Conservation (phyloP, 2,329 filamentous ascomycete genomes). For the Periconia macrospinosa region DNA sequence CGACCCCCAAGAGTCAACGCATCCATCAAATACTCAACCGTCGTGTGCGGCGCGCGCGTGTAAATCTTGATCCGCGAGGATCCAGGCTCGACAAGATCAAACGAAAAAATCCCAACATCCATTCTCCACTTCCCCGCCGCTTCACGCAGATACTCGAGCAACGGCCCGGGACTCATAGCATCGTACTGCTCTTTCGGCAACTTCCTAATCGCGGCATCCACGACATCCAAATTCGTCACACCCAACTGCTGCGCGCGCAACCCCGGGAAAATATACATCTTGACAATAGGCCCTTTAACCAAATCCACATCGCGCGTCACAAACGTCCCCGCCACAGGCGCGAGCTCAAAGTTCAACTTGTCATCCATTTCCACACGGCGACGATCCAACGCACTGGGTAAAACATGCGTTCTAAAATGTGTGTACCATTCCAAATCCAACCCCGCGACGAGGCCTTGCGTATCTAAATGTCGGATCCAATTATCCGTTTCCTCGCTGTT, state of each 20-base stretch:
- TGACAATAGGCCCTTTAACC: slow-evolving; percentile 10
- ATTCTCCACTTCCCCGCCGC: slow-evolving; percentile 2
- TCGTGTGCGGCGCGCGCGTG: slow-evolving; percentile 11
- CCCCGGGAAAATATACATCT: slow-evolving; percentile 13
- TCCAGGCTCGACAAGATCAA: slow-evolving; percentile 11
- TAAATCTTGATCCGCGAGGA: slow-evolving; percentile 14
- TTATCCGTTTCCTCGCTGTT: slow-evolving; percentile 10
- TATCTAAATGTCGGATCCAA: slow-evolving; percentile 11
- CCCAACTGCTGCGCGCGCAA: slow-evolving; percentile 11
- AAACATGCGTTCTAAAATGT: slow-evolving; percentile 6
- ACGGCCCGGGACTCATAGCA: not conserved
- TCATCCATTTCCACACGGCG: slow-evolving; percentile 6
- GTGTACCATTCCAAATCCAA: slow-evolving; percentile 15
- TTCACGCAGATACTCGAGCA: slow-evolving; percentile 4
- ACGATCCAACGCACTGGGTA: slow-evolving; percentile 8
- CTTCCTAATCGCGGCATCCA: slow-evolving; percentile 5
- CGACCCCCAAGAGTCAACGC: slow-evolving; percentile 11
- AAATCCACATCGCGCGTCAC: slow-evolving; percentile 12
- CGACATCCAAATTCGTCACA: slow-evolving; percentile 10
- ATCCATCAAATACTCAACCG: slow-evolving; percentile 14
- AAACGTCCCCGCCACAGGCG: slow-evolving; percentile 14
- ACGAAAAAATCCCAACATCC: slow-evolving; percentile 13
- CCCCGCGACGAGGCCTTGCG: slow-evolving; percentile 9
- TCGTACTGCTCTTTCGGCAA: slow-evolving; percentile 2
- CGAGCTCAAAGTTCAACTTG: slow-evolving; percentile 12